These are phyloP conservation scores for Dipodascus geniculatus DNA, from an alignment of 805 yeast genomes.

Conservation along the genomic window DNA sequence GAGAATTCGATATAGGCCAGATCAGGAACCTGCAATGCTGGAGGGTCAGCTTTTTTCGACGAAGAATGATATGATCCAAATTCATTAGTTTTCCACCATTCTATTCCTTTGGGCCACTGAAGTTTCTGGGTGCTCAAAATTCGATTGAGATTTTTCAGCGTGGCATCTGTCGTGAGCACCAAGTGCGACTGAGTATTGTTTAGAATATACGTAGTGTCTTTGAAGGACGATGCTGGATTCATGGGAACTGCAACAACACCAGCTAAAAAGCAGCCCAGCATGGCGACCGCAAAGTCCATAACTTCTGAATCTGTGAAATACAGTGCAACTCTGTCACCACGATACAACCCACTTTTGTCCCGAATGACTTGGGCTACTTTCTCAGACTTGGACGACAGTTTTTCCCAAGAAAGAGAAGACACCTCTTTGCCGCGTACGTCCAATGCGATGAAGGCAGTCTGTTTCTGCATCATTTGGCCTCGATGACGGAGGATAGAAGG, in stretches of 20 bases:
- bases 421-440: constrained; percentile 77
- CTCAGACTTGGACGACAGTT: constrained; percentile 68
- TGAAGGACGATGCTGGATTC: constrained; percentile 55
- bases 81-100: constrained; percentile 76
- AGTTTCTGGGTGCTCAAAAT: constrained; percentile 34
- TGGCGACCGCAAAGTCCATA: constrained; percentile 72
- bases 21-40: constrained; percentile 64
- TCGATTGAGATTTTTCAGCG: constrained; percentile 63
- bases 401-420: constrained; percentile 77
- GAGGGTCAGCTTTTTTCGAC: constrained; percentile 44
- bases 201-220: constrained; percentile 63
- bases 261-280: constrained; percentile 85
- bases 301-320: constrained; percentile 77
- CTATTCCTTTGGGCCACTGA: constrained; percentile 65
- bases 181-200: constrained; percentile 64
- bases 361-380: constrained; percentile 76
- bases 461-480: constrained; percentile 51
- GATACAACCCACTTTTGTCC: constrained; percentile 58
- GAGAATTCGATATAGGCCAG: constrained; percentile 90
- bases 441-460: constrained; percentile 58
- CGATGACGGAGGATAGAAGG: constrained; percentile 65
- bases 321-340: constrained; percentile 74
- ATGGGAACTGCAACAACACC: constrained; percentile 94
- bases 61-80: constrained; percentile 58
- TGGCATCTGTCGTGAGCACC: constrained; percentile 70